Conservation (phyloP, 371 early-diverging fungal species). For the Mortierella sp. region DNA sequence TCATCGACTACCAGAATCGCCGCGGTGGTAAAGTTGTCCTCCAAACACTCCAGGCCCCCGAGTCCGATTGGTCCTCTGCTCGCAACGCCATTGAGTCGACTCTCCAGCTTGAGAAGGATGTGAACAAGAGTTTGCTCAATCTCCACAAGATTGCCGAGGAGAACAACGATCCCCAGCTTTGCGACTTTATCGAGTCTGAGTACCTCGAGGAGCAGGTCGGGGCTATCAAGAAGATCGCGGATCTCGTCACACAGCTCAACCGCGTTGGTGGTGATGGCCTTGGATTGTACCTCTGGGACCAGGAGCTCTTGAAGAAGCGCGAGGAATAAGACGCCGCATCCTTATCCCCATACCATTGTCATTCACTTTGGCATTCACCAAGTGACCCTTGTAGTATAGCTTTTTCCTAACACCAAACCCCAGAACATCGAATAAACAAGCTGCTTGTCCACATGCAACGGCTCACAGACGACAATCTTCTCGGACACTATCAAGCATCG, state of each 20-base stretch:
- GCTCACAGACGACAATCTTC: no score
- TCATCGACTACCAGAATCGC: slow-evolving; percentile 71
- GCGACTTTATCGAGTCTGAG: slow-evolving; percentile 65
- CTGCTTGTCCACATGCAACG: no score
- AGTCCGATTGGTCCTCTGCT: slow-evolving; percentile 70
- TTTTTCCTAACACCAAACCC: background rate
- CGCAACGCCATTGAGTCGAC: slow-evolving; percentile 74
- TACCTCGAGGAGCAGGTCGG: slow-evolving; percentile 76
- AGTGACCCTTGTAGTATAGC: slow-evolving; percentile 3
- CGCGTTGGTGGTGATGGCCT: slow-evolving; percentile 68
- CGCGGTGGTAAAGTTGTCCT: slow-evolving; percentile 69
- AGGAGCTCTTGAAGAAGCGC: slow-evolving; percentile 60
- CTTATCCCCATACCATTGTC: background rate
- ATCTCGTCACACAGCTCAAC: slow-evolving; percentile 74
- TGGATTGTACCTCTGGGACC: slow-evolving; percentile 74
- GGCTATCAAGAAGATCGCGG: slow-evolving; percentile 72
- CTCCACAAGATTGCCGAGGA: slow-evolving; percentile 64
- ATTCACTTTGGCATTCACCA: no score
- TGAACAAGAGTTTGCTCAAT: slow-evolving; percentile 70
- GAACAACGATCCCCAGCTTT: slow-evolving; percentile 65
- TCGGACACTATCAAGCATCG: no score
- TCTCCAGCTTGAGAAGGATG: slow-evolving; percentile 76
- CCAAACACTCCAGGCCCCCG: slow-evolving; percentile 52
- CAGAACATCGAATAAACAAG: no score
- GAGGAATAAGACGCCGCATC: slow-evolving; percentile 9